phyloP scores from a whole-genome alignment of 2,329 filamentous ascomycete species.

The Alternaria burnsii region DNA sequence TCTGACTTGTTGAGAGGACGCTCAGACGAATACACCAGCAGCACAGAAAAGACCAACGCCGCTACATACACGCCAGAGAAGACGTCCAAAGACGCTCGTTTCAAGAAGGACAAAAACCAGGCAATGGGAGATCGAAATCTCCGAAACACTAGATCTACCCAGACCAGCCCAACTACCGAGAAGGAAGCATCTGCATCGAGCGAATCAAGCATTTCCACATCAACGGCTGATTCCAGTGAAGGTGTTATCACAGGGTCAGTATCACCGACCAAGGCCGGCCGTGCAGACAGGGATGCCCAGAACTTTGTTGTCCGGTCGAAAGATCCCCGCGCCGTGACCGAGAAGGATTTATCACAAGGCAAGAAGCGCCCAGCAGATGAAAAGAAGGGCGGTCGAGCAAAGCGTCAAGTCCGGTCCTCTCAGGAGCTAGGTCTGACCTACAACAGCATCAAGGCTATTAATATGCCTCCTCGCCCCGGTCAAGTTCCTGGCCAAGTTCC shows the following conservation, averaged over 20 bases:
- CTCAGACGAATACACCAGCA: not conserved
- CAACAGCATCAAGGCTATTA: conserved; percentile 25
- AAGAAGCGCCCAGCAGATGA: conserved; percentile 9
- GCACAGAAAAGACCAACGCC: not conserved
- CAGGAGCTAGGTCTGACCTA: conserved; percentile 10
- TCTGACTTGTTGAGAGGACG: not conserved
- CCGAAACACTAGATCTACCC: not conserved
- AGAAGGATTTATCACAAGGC: not conserved
- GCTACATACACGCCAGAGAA: not conserved
- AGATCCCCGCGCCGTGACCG: conserved; percentile 1
- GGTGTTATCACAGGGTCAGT: not conserved
- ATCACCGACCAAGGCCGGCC: not conserved
- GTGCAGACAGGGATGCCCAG: not conserved
- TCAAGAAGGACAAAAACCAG: not conserved
- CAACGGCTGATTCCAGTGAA: not conserved
- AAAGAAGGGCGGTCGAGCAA: not conserved
- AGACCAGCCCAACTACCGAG: not conserved
- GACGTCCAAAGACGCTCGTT: not conserved
- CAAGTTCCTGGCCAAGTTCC: conserved; percentile 3
- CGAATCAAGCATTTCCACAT: not conserved
- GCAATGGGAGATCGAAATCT: not conserved
- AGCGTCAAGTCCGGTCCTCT: not conserved
- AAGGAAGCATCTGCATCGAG: not conserved
- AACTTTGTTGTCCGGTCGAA: not conserved
- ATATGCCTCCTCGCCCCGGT: conserved; percentile 19